phyloP scores from a whole-genome alignment of 2,329 filamentous ascomycete genomes.

The Aspergillus nomiae region DNA sequence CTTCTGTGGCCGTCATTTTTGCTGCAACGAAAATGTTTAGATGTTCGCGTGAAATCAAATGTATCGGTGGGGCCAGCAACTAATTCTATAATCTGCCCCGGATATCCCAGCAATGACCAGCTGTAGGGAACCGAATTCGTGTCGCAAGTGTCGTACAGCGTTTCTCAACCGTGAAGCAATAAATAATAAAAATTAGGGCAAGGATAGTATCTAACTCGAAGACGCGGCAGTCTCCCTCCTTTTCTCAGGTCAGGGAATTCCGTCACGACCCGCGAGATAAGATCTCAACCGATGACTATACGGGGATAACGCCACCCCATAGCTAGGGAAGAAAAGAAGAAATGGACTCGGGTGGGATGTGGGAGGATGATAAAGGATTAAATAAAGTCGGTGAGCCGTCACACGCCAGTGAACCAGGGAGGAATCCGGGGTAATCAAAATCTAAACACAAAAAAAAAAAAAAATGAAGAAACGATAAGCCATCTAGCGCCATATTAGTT shows the following conservation, averaged over 20 bases:
- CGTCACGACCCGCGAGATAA: background rate
- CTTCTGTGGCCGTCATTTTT: background rate
- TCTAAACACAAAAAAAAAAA: background rate
- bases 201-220: background rate
- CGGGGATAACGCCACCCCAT: background rate
- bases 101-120: background rate
- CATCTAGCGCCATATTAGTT: background rate
- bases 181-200: background rate
- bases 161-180: background rate
- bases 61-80: background rate
- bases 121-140: too few relatives aligned
- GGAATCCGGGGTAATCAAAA: background rate
- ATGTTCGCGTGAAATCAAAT: background rate
- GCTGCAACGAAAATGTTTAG: background rate
- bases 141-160: background rate
- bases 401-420: background rate
- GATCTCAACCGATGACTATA: background rate
- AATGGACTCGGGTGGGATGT: background rate
- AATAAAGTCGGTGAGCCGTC: background rate
- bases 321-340: background rate
- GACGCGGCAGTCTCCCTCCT: background rate
- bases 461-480: background rate
- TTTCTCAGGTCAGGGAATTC: background rate
- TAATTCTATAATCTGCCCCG: background rate
- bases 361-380: background rate